Evolutionary conservation across 768 basidiomycete genomes (phyloP).

Genomic region (Galerina marginata): DNA sequence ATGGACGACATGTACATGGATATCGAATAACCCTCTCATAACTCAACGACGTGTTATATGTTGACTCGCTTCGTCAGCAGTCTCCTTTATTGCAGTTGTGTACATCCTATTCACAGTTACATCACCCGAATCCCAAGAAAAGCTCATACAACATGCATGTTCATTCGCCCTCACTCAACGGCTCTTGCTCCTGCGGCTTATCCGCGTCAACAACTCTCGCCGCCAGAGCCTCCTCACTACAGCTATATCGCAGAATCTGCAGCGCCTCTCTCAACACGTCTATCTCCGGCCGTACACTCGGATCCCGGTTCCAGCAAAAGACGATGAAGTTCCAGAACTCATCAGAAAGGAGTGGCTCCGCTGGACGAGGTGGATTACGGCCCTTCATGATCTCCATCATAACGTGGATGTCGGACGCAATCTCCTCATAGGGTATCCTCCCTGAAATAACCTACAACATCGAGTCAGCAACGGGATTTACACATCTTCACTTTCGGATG

Average conservation of each 20-base stretch:
- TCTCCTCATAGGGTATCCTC: constrained; percentile 3
- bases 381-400: constrained; percentile 4
- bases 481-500: no score
- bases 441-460: neutral
- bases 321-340: constrained; percentile 1
- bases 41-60: no score
- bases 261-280: neutral
- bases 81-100: no score
- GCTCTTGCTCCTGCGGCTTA: neutral
- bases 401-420: neutral
- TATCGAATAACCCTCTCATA: neutral
- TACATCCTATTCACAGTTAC: no score
- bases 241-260: neutral
- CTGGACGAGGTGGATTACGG: neutral
- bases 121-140: no score
- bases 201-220: neutral
- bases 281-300: neutral
- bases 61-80: no score
- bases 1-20: constrained; percentile 16
- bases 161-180: no score
- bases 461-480: no score
- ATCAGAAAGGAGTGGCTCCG: constrained; percentile 3
- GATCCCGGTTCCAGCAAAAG: neutral
- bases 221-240: neutral
- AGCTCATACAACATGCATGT: no score